Percentiles rank a stretch among this genome's conserved stretches.
Evolutionary conservation across 2,329 filamentous ascomycete species (phyloP).

Genomic region (Aspergillus ochraceoroseus): DNA sequence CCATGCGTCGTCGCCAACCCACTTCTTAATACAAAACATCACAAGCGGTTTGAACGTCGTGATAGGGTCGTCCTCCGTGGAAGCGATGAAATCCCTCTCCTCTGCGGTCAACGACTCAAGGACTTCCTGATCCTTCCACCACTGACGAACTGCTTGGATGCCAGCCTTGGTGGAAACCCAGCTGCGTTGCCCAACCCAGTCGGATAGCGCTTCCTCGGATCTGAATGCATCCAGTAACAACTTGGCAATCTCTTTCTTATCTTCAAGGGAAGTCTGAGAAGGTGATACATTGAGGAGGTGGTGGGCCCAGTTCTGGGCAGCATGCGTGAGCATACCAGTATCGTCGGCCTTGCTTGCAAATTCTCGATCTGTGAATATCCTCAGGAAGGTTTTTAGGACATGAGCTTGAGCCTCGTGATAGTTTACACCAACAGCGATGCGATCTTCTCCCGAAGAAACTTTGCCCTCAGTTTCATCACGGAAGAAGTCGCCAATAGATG

Average conservation of each 20-base stretch:
- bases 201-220: not conserved
- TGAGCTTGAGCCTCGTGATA: slow-evolving; percentile 14
- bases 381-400: slow-evolving; percentile 7
- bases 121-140: slow-evolving; percentile 6
- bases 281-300: slow-evolving; percentile 1
- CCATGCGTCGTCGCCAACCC: slow-evolving; percentile 2
- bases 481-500: slow-evolving; percentile 26
- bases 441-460: slow-evolving; percentile 12
- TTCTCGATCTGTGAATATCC: not conserved
- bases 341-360: slow-evolving; percentile 6
- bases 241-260: slow-evolving; percentile 3
- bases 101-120: not conserved
- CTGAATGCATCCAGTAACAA: not conserved
- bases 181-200: not conserved
- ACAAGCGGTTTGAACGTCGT: slow-evolving; percentile 1
- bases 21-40: slow-evolving; percentile 4
- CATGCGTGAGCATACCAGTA: not conserved
- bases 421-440: slow-evolving; percentile 19
- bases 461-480: slow-evolving; percentile 15
- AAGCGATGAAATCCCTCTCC: slow-evolving; percentile 1
- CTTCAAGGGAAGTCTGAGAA: not conserved
- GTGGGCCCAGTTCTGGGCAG: slow-evolving; percentile 1
- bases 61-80: not conserved
- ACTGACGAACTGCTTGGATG: not conserved
- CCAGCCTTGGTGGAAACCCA: not conserved